Evolutionary conservation across 139 green algal genomes (phyloP).

Genomic region (Chlamydomonas incerta): DNA sequence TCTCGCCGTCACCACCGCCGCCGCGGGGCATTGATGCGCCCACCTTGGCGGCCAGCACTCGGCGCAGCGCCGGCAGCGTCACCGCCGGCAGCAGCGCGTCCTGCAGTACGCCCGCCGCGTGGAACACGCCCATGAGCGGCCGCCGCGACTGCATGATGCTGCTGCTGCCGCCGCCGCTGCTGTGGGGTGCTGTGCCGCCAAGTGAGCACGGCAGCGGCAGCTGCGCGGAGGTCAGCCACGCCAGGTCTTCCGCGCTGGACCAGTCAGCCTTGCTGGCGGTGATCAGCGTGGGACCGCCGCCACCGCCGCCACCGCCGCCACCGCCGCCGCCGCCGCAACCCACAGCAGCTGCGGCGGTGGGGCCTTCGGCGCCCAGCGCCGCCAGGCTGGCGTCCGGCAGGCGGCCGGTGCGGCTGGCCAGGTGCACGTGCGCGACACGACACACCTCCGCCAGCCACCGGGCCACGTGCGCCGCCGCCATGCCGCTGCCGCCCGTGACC

Average conservation of each 20-base stretch:
- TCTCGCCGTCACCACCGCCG: too few species aligned
- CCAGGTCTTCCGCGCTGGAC: constrained; percentile 31
- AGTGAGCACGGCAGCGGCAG: too few species aligned
- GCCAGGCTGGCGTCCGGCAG: constrained; percentile 28
- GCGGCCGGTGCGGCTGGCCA: constrained; percentile 51
- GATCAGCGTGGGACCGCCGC: too few species aligned
- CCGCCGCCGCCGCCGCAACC: too few species aligned
- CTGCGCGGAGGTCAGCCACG: constrained; percentile 2
- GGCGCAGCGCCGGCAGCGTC: constrained; percentile 23
- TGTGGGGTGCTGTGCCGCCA: too few species aligned
- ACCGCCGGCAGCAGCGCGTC: constrained; percentile 47
- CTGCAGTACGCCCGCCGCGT: constrained; percentile 62
- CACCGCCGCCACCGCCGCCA: too few species aligned
- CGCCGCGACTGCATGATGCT: not conserved
- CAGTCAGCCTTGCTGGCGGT: constrained; percentile 51
- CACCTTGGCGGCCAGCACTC: constrained; percentile 67
- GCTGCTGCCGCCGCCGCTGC: not conserved
- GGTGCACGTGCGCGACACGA: constrained; percentile 50
- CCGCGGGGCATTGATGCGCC: not conserved
- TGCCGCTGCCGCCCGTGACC: constrained; percentile 59
- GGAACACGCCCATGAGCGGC: constrained; percentile 53
- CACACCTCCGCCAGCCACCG: constrained; percentile 43
- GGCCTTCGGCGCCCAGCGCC: not conserved
- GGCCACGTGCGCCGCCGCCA: constrained; percentile 46
- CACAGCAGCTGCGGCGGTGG: not conserved